Conservation (phyloP, 2,329 filamentous ascomycete species). For the Aspergillus glaucus region DNA sequence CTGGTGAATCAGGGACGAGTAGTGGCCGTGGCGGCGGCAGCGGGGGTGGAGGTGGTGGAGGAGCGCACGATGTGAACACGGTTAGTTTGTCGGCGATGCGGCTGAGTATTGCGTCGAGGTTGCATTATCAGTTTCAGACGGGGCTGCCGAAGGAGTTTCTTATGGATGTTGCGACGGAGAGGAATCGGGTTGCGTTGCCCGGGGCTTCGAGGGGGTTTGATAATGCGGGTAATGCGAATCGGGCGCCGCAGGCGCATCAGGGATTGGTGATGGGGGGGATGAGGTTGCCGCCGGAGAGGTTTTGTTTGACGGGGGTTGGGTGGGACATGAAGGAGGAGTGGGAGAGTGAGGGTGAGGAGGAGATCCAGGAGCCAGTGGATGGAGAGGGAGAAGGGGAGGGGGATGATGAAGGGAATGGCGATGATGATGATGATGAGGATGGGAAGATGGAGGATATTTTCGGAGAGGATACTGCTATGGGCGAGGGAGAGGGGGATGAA, state of each 20-base stretch:
- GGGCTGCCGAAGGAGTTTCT: conserved; percentile 57
- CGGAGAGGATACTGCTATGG: conserved; percentile 37
- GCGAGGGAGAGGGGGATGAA: conserved; percentile 29
- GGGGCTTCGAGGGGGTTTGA: conserved; percentile 48
- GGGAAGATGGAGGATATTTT: conserved; percentile 45
- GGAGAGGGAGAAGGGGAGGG: conserved; percentile 24
- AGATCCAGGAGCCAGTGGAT: conserved; percentile 19
- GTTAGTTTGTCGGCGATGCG: conserved; percentile 54
- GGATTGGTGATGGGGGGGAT: conserved; percentile 46
- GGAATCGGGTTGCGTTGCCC: conserved; percentile 49
- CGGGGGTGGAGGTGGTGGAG: conserved; percentile 23
- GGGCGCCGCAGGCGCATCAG: conserved; percentile 19
- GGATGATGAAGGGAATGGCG: conserved; percentile 27
- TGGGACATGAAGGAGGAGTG: conserved; percentile 55
- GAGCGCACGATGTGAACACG: conserved; percentile 42
- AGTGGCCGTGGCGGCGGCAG: conserved; percentile 29
- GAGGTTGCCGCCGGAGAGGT: conserved; percentile 56
- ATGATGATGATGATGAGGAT: conserved; percentile 41
- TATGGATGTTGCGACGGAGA: conserved; percentile 51
- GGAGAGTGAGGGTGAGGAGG: conserved; percentile 50
- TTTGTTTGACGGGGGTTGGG: conserved; percentile 52
- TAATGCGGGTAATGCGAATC: conserved; percentile 16
- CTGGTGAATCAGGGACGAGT: conserved; percentile 19
- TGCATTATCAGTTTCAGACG: conserved; percentile 56
- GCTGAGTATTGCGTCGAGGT: conserved; percentile 54